A percentile compares a stretch with the other conserved stretches of the same genome.
Evolutionary conservation across 1,139 yeast species (phyloP).

Genomic region (Blastobotrys capitulatus): DNA sequence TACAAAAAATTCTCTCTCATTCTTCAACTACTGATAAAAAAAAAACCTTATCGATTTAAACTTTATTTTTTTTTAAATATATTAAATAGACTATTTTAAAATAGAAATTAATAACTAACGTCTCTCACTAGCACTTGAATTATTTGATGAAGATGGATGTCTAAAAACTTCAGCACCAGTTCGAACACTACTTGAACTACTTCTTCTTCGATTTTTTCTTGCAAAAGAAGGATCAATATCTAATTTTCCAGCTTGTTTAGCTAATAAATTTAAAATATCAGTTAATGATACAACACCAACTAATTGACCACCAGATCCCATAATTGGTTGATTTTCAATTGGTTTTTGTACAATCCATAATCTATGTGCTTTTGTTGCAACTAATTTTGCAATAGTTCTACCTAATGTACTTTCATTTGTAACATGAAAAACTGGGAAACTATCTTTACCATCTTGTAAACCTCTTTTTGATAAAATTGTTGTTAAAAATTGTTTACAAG

Average conservation of each 20-base stretch:
- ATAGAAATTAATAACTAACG: neutral
- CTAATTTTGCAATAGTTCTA: constrained; percentile 87
- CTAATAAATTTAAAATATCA: constrained; percentile 77
- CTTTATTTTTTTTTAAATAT: too few relatives aligned
- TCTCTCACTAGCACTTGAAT: neutral
- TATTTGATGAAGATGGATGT: neutral
- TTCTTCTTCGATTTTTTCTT: constrained; percentile 75
- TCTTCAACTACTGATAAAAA: too few relatives aligned
- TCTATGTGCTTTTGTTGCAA: constrained; percentile 91
- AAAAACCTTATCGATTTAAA: too few relatives aligned
- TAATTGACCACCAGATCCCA: constrained; percentile 38
- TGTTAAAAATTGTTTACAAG: constrained; percentile 83
- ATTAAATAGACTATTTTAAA: too few relatives aligned
- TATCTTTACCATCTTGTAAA: constrained; percentile 89
- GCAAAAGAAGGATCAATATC: constrained; percentile 78
- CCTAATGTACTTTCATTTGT: constrained; percentile 73
- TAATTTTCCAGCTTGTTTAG: constrained; percentile 60
- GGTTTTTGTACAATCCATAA: constrained; percentile 81
- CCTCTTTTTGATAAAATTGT: constrained; percentile 86
- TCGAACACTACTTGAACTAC: constrained; percentile 40
- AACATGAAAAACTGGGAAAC: constrained; percentile 94
- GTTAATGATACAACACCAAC: constrained; percentile 89
- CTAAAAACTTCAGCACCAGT: constrained; percentile 14
- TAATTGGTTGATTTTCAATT: constrained; percentile 18
- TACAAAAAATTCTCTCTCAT: too few relatives aligned